Conservation (phyloP, 2,329 filamentous ascomycete species). For the Apiospora arundinis region DNA sequence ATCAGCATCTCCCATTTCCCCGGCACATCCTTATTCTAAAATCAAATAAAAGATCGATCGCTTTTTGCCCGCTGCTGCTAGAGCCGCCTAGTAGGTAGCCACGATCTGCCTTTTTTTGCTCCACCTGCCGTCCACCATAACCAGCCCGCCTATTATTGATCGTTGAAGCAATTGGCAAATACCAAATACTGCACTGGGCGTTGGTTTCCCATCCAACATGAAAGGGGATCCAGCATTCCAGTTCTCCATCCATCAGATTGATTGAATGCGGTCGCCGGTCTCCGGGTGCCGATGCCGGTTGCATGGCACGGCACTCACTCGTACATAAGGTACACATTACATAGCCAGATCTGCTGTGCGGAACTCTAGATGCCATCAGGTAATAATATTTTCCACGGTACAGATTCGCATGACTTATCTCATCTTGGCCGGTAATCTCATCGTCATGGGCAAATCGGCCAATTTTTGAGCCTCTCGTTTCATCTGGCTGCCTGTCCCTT, state of each 20-base stretch:
- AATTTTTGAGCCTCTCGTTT: background rate
- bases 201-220: background rate
- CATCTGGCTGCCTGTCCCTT: constrained; percentile 11
- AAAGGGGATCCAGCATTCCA: background rate
- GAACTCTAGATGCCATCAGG: background rate
- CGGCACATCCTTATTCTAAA: background rate
- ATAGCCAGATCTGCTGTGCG: background rate
- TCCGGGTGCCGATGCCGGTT: no score
- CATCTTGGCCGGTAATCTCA: background rate
- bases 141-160: background rate
- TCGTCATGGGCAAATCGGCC: background rate
- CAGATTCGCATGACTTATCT: background rate
- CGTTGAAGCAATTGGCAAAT: background rate
- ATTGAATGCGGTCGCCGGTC: background rate
- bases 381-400: constrained; percentile 6
- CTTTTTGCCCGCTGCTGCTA: background rate
- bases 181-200: background rate
- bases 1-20: background rate
- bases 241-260: background rate
- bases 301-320: background rate
- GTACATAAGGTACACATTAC: background rate
- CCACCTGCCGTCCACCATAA: background rate
- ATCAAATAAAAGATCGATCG: constrained; percentile 6
- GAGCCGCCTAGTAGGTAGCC: background rate
- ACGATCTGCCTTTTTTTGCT: background rate